Base-by-base conservation (phyloP, 345 rosid genomes). In the Firmiana major region DNA sequence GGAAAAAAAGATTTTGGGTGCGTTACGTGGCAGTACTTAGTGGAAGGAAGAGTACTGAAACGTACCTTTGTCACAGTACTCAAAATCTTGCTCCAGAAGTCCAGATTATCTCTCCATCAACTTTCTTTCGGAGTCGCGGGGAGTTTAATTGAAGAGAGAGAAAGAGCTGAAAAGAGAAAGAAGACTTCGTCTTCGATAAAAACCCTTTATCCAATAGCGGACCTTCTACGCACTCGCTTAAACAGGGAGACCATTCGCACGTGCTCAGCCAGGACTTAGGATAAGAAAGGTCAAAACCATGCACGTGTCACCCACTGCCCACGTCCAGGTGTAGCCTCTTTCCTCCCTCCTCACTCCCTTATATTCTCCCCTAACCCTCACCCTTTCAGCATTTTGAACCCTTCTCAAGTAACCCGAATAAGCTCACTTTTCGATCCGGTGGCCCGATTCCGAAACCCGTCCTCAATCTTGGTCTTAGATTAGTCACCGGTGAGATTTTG, bases 151-250 rank as follows among this genome's bases (percentile, higher is more conserved):
- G 46, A 63, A 8, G 46, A 63, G 22, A 65, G 49, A 65, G 49
- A 64, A 6, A 4, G 13, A 3, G 43, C 59, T 9, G 8, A 21
- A 21, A 65, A 9, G n/a, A 9, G 34, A 43, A 43, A 31, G 22
- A 43, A 9, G 72, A 67, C 36, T 67, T 67, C 55, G 58, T 28
- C 58, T 48, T 49, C 74, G 9, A 49, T 48, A 19, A 70, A 70
- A 26, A 48, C 34, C 22, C 63, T 68, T 67, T 38, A 73, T 81
- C 75, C 85, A 79, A 73, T 22, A 63, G 69, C 73, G 75, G 55
- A 84, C 76, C 82, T 80, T 82, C 84, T 15, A 77, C 65, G 87
- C 89, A 80, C 86, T 89, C 86, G 88, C 75, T 75, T 58, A 79
- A 82, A 83, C 84, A 31, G 26, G 22, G 58, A 75, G 51, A 65